Evolutionary conservation across 257 asterid genomes (phyloP).

Genomic region (Solanum peruvianum): DNA sequence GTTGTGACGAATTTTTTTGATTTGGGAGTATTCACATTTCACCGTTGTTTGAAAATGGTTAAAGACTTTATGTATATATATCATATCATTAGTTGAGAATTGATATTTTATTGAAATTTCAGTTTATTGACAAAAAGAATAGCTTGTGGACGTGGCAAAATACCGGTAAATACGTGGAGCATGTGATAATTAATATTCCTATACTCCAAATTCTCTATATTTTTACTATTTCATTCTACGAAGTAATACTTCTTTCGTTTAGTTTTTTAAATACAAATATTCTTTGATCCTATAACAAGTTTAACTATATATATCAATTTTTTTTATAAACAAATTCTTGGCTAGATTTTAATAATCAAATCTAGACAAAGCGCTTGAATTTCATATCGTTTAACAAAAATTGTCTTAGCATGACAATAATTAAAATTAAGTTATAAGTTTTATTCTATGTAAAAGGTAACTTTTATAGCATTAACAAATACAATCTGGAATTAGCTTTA

Average conservation of each 20-base stretch:
- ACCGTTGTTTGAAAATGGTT: not conserved
- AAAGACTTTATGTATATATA: not conserved
- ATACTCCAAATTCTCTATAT: not conserved
- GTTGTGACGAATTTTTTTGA: not conserved
- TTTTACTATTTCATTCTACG: too few relatives aligned
- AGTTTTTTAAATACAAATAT: not conserved
- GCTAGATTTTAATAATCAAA: too few relatives aligned
- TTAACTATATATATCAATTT: too few relatives aligned
- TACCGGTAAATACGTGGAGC: not conserved
- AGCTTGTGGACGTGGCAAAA: not conserved
- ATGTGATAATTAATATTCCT: not conserved
- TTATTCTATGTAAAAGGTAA: not conserved
- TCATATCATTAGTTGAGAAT: not conserved
- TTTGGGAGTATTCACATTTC: not conserved
- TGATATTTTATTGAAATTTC: not conserved
- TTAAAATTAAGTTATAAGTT: too few relatives aligned
- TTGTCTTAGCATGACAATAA: not conserved
- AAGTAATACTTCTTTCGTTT: too few relatives aligned
- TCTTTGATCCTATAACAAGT: not conserved
- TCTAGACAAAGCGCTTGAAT: not conserved
- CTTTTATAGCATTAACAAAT: not conserved
- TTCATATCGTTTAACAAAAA: too few relatives aligned
- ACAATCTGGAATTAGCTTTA: not conserved
- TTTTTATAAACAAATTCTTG: fast-evolving
- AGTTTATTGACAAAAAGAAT: too few relatives aligned